Percentiles rank a stretch among this genome's conserved stretches.
These are phyloP conservation scores for Cryptosporidium ubiquitum DNA, from an alignment of 169 alveolate genomes.

Conservation along the genomic window DNA sequence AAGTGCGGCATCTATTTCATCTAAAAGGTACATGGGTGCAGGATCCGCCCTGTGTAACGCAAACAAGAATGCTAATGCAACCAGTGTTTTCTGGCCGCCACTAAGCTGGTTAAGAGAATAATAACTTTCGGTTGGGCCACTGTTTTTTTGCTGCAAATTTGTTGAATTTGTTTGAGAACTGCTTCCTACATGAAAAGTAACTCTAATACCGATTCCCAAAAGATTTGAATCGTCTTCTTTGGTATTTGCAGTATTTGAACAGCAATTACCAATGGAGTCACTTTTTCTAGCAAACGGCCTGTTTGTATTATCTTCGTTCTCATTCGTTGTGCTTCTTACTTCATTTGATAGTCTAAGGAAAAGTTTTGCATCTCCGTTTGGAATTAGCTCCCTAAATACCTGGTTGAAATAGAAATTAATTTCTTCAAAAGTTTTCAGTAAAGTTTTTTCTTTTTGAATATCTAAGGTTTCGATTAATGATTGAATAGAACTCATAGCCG, in stretches of 20 bases:
- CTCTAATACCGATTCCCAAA: slow-evolving; percentile 55
- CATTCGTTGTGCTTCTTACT: background rate
- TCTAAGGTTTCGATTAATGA: slow-evolving; percentile 29
- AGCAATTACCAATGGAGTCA: background rate
- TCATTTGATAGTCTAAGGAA: slow-evolving; percentile 41
- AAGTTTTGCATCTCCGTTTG: slow-evolving; percentile 80
- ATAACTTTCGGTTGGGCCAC: background rate
- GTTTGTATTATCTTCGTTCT: background rate
- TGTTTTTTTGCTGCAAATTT: background rate
- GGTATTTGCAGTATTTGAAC: background rate
- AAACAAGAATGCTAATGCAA: slow-evolving; percentile 80
- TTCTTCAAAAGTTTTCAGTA: slow-evolving; percentile 75
- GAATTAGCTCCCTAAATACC: slow-evolving; percentile 79
- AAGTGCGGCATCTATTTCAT: slow-evolving; percentile 83
- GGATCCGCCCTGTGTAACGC: slow-evolving; percentile 80
- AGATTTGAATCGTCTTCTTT: slow-evolving; percentile 20
- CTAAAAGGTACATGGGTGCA: slow-evolving; percentile 80
- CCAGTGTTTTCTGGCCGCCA: slow-evolving; percentile 84
- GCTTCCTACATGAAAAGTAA: slow-evolving; percentile 35
- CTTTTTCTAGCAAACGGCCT: background rate
- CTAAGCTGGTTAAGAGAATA: slow-evolving; percentile 63
- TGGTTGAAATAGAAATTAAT: slow-evolving; percentile 76
- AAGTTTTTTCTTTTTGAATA: slow-evolving; percentile 76
- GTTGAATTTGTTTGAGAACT: background rate
- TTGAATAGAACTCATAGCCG: slow-evolving; percentile 66